Base-by-base conservation (phyloP, 148 eudicot species). In the Hydrangea macrophylla region DNA sequence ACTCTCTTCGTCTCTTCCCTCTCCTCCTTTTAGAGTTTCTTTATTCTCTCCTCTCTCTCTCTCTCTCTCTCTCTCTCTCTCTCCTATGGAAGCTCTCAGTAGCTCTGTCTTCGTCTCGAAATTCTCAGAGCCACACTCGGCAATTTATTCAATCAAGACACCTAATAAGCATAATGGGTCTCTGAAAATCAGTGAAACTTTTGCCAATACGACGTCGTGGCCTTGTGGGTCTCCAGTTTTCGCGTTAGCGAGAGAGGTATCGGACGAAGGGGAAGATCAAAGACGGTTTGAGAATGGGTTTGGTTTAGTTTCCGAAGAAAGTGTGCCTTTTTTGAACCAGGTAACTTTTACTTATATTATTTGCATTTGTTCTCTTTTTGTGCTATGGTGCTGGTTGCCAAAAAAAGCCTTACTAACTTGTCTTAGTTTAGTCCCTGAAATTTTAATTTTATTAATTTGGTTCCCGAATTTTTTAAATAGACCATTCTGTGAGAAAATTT, bases 51-150 rank as follows among this genome's bases (percentile, higher is more conserved):
- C n/a, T n/a, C n/a, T n/a, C n/a, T n/a, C n/a, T n/a, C n/a, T n/a
- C n/a, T n/a, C n/a, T n/a, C n/a, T n/a, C n/a, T 31, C 7, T 7
- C 27, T 36, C 24, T 17, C n/a, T 10, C 15, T 32, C 13, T 58
- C 20, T 36, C 35, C 65, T n/a, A 84, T 84, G 85, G 84, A 84
- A 75, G 73, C 81, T 45, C 77, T 79, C 2, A 72, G 80, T 39
- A 79, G 74, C 77, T 82, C 80, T 11, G 58, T 58, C 22, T 59
- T 74, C 24, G 54, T 71, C 48, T 51, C 83, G 57, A 77, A 75
- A 31, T 62, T 79, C 44, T 57, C 77, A 60, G 88, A 76, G 55
- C 62, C 57, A 5, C 76, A 64, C 1, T 59, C 7, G 4, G 18
- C 44, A 25, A 56, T 64, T 10, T 74, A 55, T 77, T 61, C 64